Base-by-base conservation (phyloP, 306 rosid species). In the Quercus engelmannii region DNA sequence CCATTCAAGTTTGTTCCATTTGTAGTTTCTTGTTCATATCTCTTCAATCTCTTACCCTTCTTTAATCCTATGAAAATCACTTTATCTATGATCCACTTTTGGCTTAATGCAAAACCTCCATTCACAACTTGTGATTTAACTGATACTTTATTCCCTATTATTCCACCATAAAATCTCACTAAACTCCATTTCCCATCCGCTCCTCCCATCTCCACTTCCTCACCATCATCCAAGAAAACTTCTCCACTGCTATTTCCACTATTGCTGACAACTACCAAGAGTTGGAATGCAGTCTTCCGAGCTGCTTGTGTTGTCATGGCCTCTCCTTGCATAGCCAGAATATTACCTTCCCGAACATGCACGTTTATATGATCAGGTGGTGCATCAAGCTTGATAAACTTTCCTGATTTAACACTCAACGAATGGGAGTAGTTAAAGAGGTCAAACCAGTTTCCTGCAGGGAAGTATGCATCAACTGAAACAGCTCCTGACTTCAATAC, bases 391-490 rank as follows among this genome's bases (percentile, higher is more conserved):
- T 71, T 90, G 11, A 94, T 61, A 62, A 79, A 19, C 78, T 85
- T 71, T 20, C 98, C 98, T 13, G 88, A 63, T 49, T 74, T 21
- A 23, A 80, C 84, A 43, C 33, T 89, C 58, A 91, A 88, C 1
- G 97, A 88, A 21, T 85, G 82, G 0, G 93, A 87, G 64, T 82
- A 38, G 78, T 94, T 88, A 68, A 92, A 94, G 79, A 94, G 97
- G 79, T 90, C 94, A 84, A 94, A 94, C 97, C 98, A 92, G 71
- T 74, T 91, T 86, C 98, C 98, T 31, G 83, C 74, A 3, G 98
- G 98, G 78, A 94, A 87, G 83, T 94, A 94, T 74, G 98, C 97
- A 81, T 86, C 71, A 11, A 94, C 92, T 3, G 91, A 83, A 62
- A 51, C 74, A 46, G 88, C 91, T 70, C 89, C 92, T 3, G 88